Conservation (phyloP, 345 rosid species). For the Syzygium aromaticum region DNA sequence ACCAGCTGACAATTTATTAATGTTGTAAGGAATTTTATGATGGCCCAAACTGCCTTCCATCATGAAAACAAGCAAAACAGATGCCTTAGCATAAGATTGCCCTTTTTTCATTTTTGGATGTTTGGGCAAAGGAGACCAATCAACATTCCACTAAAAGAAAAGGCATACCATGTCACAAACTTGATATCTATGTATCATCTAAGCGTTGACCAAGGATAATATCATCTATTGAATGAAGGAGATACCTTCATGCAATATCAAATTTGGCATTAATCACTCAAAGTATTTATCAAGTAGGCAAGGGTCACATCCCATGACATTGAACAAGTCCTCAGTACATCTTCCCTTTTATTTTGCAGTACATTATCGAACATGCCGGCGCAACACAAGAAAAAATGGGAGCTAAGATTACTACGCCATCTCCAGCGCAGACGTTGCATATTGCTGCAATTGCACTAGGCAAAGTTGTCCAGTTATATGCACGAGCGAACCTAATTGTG, state of each 20-base stretch:
- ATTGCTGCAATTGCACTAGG: slow-evolving; percentile 60
- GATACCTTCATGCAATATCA: background rate
- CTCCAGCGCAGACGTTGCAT: slow-evolving; percentile 93
- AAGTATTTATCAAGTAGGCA: background rate
- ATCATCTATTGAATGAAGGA: background rate
- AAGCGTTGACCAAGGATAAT: background rate
- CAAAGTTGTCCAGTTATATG: slow-evolving; percentile 63
- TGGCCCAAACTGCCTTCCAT: slow-evolving; percentile 63
- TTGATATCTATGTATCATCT: background rate
- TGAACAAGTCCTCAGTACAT: background rate
- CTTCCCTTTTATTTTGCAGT: background rate
- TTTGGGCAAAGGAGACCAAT: background rate
- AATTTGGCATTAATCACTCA: background rate
- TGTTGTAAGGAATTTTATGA: slow-evolving; percentile 68
- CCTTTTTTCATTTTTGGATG: background rate
- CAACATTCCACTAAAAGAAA: background rate
- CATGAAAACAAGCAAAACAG: slow-evolving; percentile 13
- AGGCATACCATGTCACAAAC: background rate
- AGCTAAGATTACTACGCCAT: slow-evolving; percentile 35
- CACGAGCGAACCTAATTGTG: slow-evolving; percentile 48
- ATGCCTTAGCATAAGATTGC: background rate
- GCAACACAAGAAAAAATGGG: background rate
- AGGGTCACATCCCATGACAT: background rate
- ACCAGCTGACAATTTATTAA: slow-evolving; percentile 72
- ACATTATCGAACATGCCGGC: background rate